These are phyloP conservation scores for Nannochloris sp. DNA, from an alignment of 139 green algal genomes.

Conservation along the genomic window DNA sequence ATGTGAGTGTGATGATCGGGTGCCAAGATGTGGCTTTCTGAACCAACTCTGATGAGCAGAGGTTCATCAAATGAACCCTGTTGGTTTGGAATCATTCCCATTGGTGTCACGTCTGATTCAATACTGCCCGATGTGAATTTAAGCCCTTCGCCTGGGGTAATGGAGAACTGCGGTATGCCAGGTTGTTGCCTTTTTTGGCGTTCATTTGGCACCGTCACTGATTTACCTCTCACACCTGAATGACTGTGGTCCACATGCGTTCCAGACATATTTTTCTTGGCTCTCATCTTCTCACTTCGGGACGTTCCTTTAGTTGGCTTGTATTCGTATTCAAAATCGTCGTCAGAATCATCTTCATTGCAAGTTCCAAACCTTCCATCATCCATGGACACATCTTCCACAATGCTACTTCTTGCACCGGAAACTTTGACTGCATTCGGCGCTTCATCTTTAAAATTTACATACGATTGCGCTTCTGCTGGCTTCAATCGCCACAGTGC, in stretches of 20 bases:
- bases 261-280: slow-evolving; percentile 19
- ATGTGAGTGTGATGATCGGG: slow-evolving; percentile 8
- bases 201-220: slow-evolving; percentile 12
- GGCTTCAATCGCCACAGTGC: slow-evolving; percentile 64
- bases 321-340: slow-evolving; percentile 16
- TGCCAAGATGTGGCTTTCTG: slow-evolving; percentile 44
- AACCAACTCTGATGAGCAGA: slow-evolving; percentile 47
- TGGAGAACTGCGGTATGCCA: background rate
- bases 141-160: slow-evolving; percentile 3
- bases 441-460: slow-evolving; percentile 60
- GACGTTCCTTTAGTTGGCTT: slow-evolving; percentile 9
- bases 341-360: slow-evolving; percentile 20
- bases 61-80: background rate
- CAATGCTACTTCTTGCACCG: background rate
- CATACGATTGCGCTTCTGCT: slow-evolving; percentile 48
- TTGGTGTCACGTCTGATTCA: background rate
- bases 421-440: slow-evolving; percentile 22
- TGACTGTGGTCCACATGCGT: slow-evolving; percentile 5
- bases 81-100: background rate
- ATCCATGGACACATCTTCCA: slow-evolving; percentile 8
- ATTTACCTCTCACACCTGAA: background rate
- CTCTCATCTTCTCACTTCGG: slow-evolving; percentile 7
- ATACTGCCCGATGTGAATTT: background rate
- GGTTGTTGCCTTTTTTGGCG: background rate
- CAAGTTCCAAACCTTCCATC: slow-evolving; percentile 14